Conservation (phyloP, 2,329 filamentous ascomycete species). For the Verticillium longisporum region DNA sequence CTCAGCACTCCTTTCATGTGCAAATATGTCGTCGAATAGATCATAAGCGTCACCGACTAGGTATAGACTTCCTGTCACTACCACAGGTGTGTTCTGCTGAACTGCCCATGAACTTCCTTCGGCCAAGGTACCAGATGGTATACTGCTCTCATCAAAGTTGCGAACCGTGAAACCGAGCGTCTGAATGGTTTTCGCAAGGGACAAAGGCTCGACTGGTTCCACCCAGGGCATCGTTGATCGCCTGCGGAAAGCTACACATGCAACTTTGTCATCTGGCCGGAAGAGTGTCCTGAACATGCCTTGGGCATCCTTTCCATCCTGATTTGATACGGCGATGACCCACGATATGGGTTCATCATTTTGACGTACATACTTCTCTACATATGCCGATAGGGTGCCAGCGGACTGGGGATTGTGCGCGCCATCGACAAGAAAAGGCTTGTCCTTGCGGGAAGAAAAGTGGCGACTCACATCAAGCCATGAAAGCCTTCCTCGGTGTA, state of each 20-base stretch:
- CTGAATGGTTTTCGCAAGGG: slow-evolving; percentile 44
- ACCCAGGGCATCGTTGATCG: slow-evolving; percentile 92
- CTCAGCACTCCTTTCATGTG: not conserved
- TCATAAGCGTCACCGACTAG: slow-evolving; percentile 7
- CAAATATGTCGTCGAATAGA: not conserved
- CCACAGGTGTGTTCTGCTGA: slow-evolving; percentile 43
- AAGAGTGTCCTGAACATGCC: slow-evolving; percentile 65
- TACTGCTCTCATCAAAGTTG: not conserved
- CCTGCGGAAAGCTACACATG: slow-evolving; percentile 69
- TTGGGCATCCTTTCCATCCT: slow-evolving; percentile 62
- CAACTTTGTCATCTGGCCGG: slow-evolving; percentile 60
- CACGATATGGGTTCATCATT: slow-evolving; percentile 57
- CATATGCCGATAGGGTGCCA: slow-evolving; percentile 58
- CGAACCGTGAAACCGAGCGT: slow-evolving; percentile 1
- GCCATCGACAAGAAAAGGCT: slow-evolving; percentile 68
- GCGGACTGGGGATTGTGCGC: slow-evolving; percentile 89
- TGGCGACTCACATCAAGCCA: slow-evolving; percentile 43
- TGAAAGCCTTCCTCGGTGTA: slow-evolving; percentile 67
- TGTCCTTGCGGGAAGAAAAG: slow-evolving; percentile 33
- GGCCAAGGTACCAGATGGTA: slow-evolving; percentile 41
- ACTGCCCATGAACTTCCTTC: slow-evolving; percentile 45
- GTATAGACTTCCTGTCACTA: slow-evolving; percentile 77
- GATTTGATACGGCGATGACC: slow-evolving; percentile 69
- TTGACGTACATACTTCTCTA: slow-evolving; percentile 53
- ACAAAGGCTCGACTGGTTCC: slow-evolving; percentile 47